A percentile compares a stretch with the other conserved stretches of the same genome.
phyloP scores from a whole-genome alignment of 139 green algal genomes.

The Ettlia oleoabundans region DNA sequence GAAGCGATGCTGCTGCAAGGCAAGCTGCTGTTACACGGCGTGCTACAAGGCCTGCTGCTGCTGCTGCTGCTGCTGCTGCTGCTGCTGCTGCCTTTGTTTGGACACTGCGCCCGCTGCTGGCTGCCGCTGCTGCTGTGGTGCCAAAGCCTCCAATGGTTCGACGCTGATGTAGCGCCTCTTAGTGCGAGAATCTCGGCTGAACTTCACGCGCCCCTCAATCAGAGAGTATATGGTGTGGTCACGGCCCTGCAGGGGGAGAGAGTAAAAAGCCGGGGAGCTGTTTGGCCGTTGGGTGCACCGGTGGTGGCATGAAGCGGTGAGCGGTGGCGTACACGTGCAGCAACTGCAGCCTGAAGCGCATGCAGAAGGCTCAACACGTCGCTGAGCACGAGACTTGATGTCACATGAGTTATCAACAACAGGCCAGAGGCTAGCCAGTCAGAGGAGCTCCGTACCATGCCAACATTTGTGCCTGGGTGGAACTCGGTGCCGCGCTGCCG shows the following conservation, averaged over 20 bases:
- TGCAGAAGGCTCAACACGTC: background rate
- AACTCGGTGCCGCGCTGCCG: slow-evolving; percentile 92
- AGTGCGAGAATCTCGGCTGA: slow-evolving; percentile 50
- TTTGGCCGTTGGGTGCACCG: background rate
- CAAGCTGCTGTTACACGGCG: background rate
- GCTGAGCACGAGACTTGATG: background rate
- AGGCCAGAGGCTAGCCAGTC: no score
- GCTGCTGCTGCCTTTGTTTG: background rate
- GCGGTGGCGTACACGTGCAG: no score
- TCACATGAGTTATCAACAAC: no score
- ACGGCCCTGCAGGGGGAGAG: slow-evolving; percentile 46
- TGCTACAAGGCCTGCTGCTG: background rate
- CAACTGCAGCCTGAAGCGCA: no score
- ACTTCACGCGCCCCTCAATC: slow-evolving; percentile 74
- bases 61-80: background rate
- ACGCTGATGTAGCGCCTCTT: slow-evolving; percentile 55
- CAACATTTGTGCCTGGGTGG: slow-evolving; percentile 84
- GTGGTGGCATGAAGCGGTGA: background rate
- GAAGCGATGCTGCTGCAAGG: background rate
- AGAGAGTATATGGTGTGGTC: slow-evolving; percentile 94
- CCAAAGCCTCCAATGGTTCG: slow-evolving; percentile 20
- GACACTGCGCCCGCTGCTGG: no score
- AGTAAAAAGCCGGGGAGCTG: background rate
- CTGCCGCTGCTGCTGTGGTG: background rate
- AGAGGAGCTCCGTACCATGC: slow-evolving; percentile 69